These are phyloP conservation scores for Beta macrorhiza DNA, from an alignment of 179 eudicot genomes.

Conservation along the genomic window DNA sequence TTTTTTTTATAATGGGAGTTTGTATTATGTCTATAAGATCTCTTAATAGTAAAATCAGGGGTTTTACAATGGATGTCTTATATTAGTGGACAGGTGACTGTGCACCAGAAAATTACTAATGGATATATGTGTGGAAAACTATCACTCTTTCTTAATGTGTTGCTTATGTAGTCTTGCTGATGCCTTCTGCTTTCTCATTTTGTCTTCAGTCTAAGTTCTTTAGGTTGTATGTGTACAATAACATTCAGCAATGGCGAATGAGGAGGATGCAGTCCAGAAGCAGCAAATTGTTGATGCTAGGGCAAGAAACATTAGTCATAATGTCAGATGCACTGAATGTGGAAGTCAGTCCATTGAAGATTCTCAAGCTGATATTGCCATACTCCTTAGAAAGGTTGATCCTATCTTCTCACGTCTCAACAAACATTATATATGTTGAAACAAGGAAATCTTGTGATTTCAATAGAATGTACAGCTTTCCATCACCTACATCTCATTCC, in stretches of 20 bases:
- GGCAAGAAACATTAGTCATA: conserved; percentile 95
- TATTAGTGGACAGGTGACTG: too few relatives aligned
- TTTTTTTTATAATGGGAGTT: too few relatives aligned
- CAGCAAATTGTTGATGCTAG: conserved; percentile 78
- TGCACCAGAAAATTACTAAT: too few relatives aligned
- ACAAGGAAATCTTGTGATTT: too few relatives aligned
- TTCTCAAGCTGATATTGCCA: conserved; percentile 95
- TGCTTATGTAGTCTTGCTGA: background rate
- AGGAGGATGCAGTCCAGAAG: conserved; percentile 54
- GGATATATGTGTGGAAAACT: too few relatives aligned
- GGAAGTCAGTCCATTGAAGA: conserved; percentile 99
- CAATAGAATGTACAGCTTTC: too few relatives aligned
- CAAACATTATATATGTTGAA: background rate
- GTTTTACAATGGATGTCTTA: too few relatives aligned
- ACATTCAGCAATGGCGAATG: conserved; percentile 42
- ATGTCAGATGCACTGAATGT: conserved; percentile 95
- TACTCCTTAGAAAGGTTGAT: conserved; percentile 81
- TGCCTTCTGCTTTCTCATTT: background rate
- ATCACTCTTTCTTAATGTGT: background rate
- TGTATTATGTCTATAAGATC: too few relatives aligned
- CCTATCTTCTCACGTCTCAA: background rate
- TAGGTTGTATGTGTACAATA: background rate
- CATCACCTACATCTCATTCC: too few relatives aligned
- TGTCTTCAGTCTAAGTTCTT: background rate
- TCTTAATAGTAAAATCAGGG: too few relatives aligned